Percentiles rank a stretch among this genome's conserved stretches.
Conservation (phyloP, 352 stramenopile genomes). For the Globisporangium echinulatum region DNA sequence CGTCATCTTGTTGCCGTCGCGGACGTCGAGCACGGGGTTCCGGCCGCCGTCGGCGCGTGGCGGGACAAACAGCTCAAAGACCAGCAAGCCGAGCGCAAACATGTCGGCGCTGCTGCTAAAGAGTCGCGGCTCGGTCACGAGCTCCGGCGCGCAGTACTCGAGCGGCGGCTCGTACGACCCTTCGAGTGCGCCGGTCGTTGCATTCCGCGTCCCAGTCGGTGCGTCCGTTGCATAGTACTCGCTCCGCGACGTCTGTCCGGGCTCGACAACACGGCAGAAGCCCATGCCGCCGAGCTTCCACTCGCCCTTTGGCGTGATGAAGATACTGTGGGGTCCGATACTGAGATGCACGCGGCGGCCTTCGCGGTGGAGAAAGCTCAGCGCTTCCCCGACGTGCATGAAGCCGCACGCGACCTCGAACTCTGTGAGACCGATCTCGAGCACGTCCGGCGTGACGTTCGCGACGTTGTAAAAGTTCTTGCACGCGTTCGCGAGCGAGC, state of each 20-base stretch:
- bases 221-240: conserved; percentile 73
- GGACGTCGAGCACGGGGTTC: conserved; percentile 75
- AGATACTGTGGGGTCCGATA: conserved; percentile 82
- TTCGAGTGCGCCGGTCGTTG: conserved; percentile 44
- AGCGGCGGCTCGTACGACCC: conserved; percentile 77
- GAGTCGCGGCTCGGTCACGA: conserved; percentile 76
- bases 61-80: conserved; percentile 83
- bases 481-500: conserved; percentile 86
- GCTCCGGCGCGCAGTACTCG: conserved; percentile 80
- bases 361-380: conserved; percentile 89
- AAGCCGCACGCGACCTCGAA: conserved; percentile 86
- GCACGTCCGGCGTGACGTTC: conserved; percentile 82
- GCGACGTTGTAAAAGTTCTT: conserved; percentile 85
- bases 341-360: conserved; percentile 83
- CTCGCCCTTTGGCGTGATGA: conserved; percentile 88
- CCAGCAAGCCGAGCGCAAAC: conserved; percentile 79
- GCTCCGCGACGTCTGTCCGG: conserved; percentile 70
- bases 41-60: conserved; percentile 70
- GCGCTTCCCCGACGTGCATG: conserved; percentile 84
- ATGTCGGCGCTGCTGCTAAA: conserved; percentile 81
- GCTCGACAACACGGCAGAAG: conserved; percentile 82
- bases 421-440: conserved; percentile 83
- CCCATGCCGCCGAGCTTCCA: conserved; percentile 90
- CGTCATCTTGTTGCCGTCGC: conserved; percentile 86
- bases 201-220: conserved; percentile 46